Evolutionary conservation across 495 filamentous ascomycete genomes (phyloP).

Genomic region (Talaromyces ruber): DNA sequence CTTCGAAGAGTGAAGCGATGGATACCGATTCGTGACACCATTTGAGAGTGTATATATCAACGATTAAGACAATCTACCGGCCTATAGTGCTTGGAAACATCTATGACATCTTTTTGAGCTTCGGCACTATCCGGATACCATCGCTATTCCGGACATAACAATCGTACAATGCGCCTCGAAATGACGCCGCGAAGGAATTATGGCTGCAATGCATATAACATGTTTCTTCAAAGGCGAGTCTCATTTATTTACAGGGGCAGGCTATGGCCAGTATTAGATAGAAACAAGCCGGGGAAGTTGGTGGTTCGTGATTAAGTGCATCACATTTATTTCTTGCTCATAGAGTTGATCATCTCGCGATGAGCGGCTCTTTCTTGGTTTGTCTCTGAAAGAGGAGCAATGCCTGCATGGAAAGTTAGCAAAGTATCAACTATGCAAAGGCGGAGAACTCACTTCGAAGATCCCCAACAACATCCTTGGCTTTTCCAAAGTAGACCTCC

Average conservation of each 20-base stretch:
- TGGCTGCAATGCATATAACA: background rate
- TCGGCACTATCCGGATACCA: background rate
- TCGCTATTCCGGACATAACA: background rate
- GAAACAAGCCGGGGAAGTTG: background rate
- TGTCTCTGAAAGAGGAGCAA: slow-evolving; percentile 74
- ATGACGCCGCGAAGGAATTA: background rate
- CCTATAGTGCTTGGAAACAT: background rate
- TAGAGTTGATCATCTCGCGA: slow-evolving; percentile 69
- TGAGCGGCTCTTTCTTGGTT: slow-evolving; percentile 82
- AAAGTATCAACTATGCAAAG: background rate
- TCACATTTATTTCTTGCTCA: slow-evolving; percentile 21
- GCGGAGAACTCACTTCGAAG: slow-evolving; percentile 60
- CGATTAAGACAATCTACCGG: background rate
- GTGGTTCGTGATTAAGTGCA: background rate
- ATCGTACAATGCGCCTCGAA: background rate
- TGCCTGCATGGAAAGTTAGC: slow-evolving; percentile 32
- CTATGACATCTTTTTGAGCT: background rate
- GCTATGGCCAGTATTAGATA: background rate
- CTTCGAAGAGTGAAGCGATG: slow-evolving; percentile 21
- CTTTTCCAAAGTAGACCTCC: slow-evolving; percentile 99
- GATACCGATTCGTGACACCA: slow-evolving; percentile 22
- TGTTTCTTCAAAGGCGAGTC: background rate
- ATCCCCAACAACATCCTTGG: slow-evolving; percentile 97
- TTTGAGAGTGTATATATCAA: background rate
- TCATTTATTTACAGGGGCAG: background rate